Evolutionary conservation across 208 protist genomes (phyloP).

Genomic region (Leishmania martiniquensis): DNA sequence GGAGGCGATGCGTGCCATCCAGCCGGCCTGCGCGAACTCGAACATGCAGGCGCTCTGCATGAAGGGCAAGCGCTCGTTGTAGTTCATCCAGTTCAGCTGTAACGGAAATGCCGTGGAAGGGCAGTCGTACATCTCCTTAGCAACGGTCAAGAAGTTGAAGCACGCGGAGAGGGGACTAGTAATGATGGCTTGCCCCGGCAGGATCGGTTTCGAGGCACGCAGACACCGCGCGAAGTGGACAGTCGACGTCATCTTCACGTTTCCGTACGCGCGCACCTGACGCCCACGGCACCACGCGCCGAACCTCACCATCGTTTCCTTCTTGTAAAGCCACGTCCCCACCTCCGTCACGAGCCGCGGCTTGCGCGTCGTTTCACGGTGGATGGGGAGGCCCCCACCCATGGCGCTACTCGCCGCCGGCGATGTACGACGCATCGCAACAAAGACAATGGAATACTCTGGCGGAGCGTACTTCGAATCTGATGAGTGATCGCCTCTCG

Average conservation of each 20-base stretch:
- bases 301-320: conserved; percentile 72
- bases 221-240: conserved; percentile 80
- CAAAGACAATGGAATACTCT: neutral
- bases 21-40: conserved; percentile 76
- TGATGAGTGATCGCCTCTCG: neutral
- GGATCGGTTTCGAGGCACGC: conserved; percentile 47
- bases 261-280: conserved; percentile 71
- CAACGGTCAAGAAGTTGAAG: conserved; percentile 81
- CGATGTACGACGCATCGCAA: conserved; percentile 22
- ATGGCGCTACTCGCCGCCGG: conserved; percentile 2
- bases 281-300: conserved; percentile 69
- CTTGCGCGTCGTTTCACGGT: conserved; percentile 65
- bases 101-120: conserved; percentile 55
- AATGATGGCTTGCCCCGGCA: conserved; percentile 82
- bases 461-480: neutral
- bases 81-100: conserved; percentile 90
- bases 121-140: conserved; percentile 69
- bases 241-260: conserved; percentile 70
- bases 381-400: conserved; percentile 34
- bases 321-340: conserved; percentile 81
- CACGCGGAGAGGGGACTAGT: conserved; percentile 62
- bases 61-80: conserved; percentile 68
- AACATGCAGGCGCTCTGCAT: conserved; percentile 49
- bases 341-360: conserved; percentile 72
- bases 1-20: conserved; percentile 81